Conservation (phyloP, 2,329 filamentous ascomycete genomes). For the Penicillium sp. region DNA sequence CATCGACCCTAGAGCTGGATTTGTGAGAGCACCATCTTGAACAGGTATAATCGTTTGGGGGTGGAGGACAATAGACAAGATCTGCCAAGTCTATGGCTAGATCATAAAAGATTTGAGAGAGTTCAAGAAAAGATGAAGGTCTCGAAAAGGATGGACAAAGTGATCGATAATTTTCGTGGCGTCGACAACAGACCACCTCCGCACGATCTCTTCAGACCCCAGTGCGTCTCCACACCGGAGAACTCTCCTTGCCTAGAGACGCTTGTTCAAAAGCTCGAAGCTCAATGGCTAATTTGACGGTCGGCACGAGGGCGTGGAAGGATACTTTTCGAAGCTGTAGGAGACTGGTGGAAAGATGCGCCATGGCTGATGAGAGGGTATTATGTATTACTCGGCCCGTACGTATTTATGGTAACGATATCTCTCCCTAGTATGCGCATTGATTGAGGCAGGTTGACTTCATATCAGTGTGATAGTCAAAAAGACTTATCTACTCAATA, state of each 20-base stretch:
- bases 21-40: conserved; percentile 13
- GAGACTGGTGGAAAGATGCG: background rate
- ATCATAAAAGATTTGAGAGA: background rate
- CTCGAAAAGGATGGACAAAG: background rate
- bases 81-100: background rate
- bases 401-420: conserved; percentile 9
- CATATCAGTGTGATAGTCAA: no score
- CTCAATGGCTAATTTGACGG: conserved; percentile 2
- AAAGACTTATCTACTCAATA: no score
- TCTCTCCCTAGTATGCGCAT: background rate
- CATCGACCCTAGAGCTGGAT: background rate
- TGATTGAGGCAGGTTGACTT: no score
- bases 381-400: conserved; percentile 11
- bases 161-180: conserved; percentile 3
- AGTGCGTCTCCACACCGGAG: conserved; percentile 4
- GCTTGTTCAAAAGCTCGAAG: background rate
- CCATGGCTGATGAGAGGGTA: background rate
- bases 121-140: background rate
- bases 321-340: background rate
- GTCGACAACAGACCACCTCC: conserved; percentile 7
- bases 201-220: conserved; percentile 9
- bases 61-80: background rate
- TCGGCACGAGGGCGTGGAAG: background rate
- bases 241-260: background rate
- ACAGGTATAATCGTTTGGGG: background rate